Conservation (phyloP, 371 early-diverging fungal genomes). For the Rhizopus delemar region DNA sequence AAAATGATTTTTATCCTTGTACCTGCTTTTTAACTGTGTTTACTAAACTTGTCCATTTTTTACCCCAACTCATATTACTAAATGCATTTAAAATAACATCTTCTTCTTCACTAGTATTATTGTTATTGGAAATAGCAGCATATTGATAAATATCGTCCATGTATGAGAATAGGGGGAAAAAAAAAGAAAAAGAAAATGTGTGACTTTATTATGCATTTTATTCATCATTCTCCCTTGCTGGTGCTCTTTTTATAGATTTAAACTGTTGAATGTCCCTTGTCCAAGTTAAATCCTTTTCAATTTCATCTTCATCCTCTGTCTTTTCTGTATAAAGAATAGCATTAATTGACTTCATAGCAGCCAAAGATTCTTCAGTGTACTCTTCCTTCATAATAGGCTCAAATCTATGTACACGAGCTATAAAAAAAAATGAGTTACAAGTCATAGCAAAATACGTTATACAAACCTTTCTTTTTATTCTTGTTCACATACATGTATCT, state of each 20-base stretch:
- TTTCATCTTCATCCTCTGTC: conserved; percentile 5
- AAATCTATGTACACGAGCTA: not conserved
- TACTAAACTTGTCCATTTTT: conserved; percentile 37
- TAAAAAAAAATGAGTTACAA: not conserved
- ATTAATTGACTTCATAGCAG: conserved; percentile 19
- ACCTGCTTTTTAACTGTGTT: conserved; percentile 53
- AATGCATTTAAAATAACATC: conserved; percentile 50
- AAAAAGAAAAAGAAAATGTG: conserved; percentile 7
- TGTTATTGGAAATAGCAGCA: conserved; percentile 39
- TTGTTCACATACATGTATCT: not conserved
- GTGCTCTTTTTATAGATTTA: not conserved
- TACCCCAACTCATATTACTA: conserved; percentile 45
- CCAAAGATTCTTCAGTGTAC: conserved; percentile 22
- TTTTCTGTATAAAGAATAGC: conserved; percentile 11
- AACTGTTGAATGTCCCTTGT: conserved; percentile 11
- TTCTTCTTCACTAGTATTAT: conserved; percentile 37
- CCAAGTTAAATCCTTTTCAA: conserved; percentile 18
- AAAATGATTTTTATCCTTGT: conserved; percentile 2
- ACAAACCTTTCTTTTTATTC: not conserved
- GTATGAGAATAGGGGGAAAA: not conserved
- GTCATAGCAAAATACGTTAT: not conserved
- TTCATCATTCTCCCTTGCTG: conserved; percentile 13
- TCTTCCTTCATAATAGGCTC: not conserved
- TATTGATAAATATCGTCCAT: conserved; percentile 33
- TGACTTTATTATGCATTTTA: conserved; percentile 3